Evolutionary conservation across 2,329 filamentous ascomycete species (phyloP).

Genomic region (Escovopsis sp.): DNA sequence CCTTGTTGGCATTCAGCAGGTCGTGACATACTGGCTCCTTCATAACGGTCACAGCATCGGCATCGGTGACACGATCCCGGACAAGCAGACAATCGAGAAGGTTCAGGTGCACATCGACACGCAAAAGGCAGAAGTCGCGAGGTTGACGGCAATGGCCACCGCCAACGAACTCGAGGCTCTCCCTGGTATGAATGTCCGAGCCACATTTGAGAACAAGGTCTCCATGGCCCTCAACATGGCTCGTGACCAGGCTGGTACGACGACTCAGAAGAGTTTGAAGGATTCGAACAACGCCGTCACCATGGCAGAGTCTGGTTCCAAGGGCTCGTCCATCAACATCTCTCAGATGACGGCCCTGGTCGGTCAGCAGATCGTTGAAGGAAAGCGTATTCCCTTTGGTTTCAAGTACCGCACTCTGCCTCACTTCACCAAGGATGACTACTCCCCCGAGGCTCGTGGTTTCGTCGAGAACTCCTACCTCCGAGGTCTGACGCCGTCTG

Average conservation of each 20-base stretch:
- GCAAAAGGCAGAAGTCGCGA: constrained; percentile 67
- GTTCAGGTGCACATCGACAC: constrained; percentile 69
- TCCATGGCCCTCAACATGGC: constrained; percentile 87
- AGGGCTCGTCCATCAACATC: constrained; percentile 98
- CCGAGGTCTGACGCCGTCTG: constrained; percentile 81
- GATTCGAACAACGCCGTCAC: constrained; percentile 92
- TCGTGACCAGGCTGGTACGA: constrained; percentile 90
- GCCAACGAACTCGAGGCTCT: constrained; percentile 79
- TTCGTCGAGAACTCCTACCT: constrained; percentile 99
- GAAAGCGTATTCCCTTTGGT: constrained; percentile 95
- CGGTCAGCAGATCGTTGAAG: constrained; percentile 94
- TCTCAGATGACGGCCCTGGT: constrained; percentile 98
- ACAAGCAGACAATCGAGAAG: constrained; percentile 66
- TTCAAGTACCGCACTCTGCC: constrained; percentile 97
- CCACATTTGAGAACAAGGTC: constrained; percentile 95
- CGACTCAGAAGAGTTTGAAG: constrained; percentile 82
- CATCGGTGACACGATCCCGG: constrained; percentile 94
- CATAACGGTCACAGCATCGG: constrained; percentile 96
- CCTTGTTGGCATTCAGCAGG: constrained; percentile 87
- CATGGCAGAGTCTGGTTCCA: constrained; percentile 93
- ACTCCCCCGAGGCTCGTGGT: constrained; percentile 88
- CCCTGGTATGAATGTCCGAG: constrained; percentile 95
- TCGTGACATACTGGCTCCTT: constrained; percentile 93
- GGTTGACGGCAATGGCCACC: constrained; percentile 63
- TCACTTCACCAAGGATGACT: constrained; percentile 98